Conservation (phyloP, 2,329 filamentous ascomycete species). For the Rutstroemia sydowiana region DNA sequence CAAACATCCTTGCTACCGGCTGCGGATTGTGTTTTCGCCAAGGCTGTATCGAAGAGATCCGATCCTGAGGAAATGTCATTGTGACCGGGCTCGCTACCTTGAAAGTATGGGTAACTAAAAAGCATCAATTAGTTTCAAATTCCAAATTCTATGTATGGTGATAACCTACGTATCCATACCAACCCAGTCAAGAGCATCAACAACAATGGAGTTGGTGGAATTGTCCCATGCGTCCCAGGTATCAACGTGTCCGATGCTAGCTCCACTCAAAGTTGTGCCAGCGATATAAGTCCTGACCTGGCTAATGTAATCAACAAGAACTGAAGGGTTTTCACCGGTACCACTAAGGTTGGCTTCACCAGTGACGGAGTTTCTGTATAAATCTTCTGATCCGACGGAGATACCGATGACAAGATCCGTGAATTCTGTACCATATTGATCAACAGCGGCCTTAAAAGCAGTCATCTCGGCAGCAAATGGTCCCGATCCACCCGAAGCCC, state of each 20-base stretch:
- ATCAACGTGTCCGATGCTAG: constrained; percentile 74
- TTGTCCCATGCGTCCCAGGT: constrained; percentile 81
- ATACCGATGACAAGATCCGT: constrained; percentile 67
- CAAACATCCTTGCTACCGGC: constrained; percentile 65
- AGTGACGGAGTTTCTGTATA: constrained; percentile 70
- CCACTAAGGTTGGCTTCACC: constrained; percentile 57
- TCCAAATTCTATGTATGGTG: no score
- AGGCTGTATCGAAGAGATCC: constrained; percentile 60
- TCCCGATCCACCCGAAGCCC: constrained; percentile 62
- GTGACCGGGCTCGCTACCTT: constrained; percentile 56
- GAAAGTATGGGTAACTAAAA: constrained; percentile 69
- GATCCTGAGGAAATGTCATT: constrained; percentile 61
- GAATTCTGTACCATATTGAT: constrained; percentile 59
- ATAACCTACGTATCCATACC: constrained; percentile 60
- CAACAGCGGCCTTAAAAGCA: constrained; percentile 63
- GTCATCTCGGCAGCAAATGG: constrained; percentile 64
- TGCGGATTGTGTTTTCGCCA: constrained; percentile 50
- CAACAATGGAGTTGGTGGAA: constrained; percentile 60
- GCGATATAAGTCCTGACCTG: constrained; percentile 57
- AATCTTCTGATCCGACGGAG: constrained; percentile 79
- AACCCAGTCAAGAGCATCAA: constrained; percentile 66
- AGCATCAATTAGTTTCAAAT: no score
- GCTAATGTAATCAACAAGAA: constrained; percentile 62
- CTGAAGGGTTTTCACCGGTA: constrained; percentile 53
- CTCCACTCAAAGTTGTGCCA: constrained; percentile 50